Conservation (phyloP, 2,329 filamentous ascomycete genomes). For the Penicillium olsonii region DNA sequence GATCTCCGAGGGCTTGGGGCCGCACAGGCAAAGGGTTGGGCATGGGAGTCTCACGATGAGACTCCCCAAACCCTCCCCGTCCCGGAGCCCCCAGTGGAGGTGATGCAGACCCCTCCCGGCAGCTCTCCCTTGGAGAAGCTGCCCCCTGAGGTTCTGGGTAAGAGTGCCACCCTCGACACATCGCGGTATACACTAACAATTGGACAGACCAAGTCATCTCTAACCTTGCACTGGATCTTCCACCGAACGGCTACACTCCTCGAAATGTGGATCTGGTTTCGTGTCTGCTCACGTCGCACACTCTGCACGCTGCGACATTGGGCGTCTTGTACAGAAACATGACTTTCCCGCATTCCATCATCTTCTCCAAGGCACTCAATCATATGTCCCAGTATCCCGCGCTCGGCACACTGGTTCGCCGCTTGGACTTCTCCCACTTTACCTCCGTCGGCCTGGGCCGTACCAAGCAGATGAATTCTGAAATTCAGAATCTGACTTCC, state of each 20-base stretch:
- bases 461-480: slow-evolving; percentile 71
- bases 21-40: slow-evolving; percentile 43
- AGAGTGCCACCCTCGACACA: slow-evolving; percentile 30
- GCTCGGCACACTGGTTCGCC: slow-evolving; percentile 73
- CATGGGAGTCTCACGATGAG: slow-evolving; percentile 40
- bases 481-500: slow-evolving; percentile 74
- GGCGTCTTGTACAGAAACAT: slow-evolving; percentile 76
- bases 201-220: slow-evolving; percentile 69
- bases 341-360: slow-evolving; percentile 78
- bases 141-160: slow-evolving; percentile 71
- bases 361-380: slow-evolving; percentile 77
- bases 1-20: slow-evolving; percentile 41
- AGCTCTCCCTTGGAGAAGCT: slow-evolving; percentile 65
- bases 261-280: slow-evolving; percentile 79
- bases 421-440: slow-evolving; percentile 83
- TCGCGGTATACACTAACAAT: slow-evolving; percentile 8
- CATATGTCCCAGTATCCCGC: slow-evolving; percentile 68
- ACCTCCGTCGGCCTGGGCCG: slow-evolving; percentile 76
- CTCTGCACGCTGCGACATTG: slow-evolving; percentile 71
- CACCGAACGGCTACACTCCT: slow-evolving; percentile 71
- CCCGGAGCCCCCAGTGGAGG: slow-evolving; percentile 17
- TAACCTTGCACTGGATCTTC: slow-evolving; percentile 71
- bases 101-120: slow-evolving; percentile 27
- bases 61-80: slow-evolving; percentile 19
- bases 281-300: slow-evolving; percentile 73